Conservation (phyloP, 495 filamentous ascomycete genomes). For the Aspergillus kassunensis region DNA sequence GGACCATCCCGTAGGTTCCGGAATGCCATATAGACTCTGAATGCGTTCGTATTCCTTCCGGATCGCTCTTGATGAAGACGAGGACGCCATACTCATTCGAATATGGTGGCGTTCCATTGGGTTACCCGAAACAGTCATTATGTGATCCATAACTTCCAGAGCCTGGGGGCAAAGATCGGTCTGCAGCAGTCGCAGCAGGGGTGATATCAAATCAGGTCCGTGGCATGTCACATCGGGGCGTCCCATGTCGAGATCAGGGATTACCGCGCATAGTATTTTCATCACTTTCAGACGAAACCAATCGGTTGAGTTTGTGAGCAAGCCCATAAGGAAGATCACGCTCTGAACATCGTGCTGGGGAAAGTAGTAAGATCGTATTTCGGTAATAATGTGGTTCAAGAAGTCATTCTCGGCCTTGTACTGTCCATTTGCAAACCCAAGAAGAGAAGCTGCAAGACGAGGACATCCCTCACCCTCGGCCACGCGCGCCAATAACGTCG, state of each 20-base stretch:
- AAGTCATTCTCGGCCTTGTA: slow-evolving; percentile 76
- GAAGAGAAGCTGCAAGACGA: slow-evolving; percentile 51
- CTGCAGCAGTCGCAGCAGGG: slow-evolving; percentile 82
- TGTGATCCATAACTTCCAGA: slow-evolving; percentile 84
- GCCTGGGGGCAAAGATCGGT: slow-evolving; percentile 92
- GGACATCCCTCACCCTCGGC: slow-evolving; percentile 62
- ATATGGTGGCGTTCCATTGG: slow-evolving; percentile 91
- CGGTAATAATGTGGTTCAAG: slow-evolving; percentile 65
- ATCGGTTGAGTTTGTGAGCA: slow-evolving; percentile 78
- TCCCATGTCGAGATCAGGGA: slow-evolving; percentile 91
- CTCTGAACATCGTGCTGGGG: slow-evolving; percentile 79
- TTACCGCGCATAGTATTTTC: slow-evolving; percentile 78
- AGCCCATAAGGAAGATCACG: slow-evolving; percentile 84
- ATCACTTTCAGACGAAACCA: slow-evolving; percentile 93
- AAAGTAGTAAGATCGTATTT: slow-evolving; percentile 75
- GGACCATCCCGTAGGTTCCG: slow-evolving; percentile 93
- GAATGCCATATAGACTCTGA: slow-evolving; percentile 92
- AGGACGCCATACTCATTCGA: slow-evolving; percentile 89
- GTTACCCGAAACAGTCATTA: slow-evolving; percentile 89
- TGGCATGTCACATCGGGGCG: slow-evolving; percentile 85
- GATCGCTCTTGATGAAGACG: slow-evolving; percentile 72
- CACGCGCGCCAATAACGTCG: slow-evolving; percentile 63
- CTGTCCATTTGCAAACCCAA: slow-evolving; percentile 62
- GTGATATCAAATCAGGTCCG: slow-evolving; percentile 93
- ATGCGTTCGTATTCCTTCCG: slow-evolving; percentile 93